A percentile compares a stretch with the other conserved stretches of the same genome.
These are phyloP conservation scores for Aureobasidium uvarum DNA, from an alignment of 2,329 filamentous ascomycete species.

Conservation along the genomic window DNA sequence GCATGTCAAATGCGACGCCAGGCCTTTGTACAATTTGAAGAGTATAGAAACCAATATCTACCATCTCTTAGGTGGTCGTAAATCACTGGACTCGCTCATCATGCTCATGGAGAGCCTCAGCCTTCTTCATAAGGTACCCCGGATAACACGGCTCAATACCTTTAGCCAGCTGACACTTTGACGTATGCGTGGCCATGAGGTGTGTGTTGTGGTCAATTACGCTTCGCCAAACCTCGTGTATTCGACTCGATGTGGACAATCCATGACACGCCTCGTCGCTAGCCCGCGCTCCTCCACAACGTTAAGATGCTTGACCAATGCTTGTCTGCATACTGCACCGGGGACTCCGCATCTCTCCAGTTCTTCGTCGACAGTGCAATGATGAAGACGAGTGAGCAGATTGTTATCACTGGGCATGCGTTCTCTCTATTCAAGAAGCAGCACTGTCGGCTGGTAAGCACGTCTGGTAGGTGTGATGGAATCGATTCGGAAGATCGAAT, in stretches of 20 bases:
- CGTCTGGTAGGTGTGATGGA: too few species aligned
- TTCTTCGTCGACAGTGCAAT: background rate
- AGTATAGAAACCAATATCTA: background rate
- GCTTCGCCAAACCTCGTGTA: background rate
- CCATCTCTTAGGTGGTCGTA: background rate
- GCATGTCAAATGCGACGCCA: background rate
- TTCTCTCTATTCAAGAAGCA: background rate
- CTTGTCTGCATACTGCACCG: background rate
- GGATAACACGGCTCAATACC: background rate
- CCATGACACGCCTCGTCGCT: background rate
- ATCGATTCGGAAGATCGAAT: background rate
- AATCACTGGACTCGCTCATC: background rate
- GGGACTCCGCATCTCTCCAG: background rate
- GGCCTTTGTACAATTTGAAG: background rate
- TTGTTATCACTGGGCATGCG: background rate
- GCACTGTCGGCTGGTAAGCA: background rate
- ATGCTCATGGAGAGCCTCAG: background rate
- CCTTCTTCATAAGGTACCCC: background rate
- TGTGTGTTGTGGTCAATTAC: background rate
- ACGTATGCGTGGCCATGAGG: background rate
- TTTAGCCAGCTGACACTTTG: background rate
- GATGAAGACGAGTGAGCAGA: background rate
- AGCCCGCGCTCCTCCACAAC: background rate
- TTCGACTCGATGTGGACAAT: background rate
- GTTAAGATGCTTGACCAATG: constrained; percentile 3